phyloP scores from a whole-genome alignment of 108 stramenopile species.

The Cyclotella distinguenda region DNA sequence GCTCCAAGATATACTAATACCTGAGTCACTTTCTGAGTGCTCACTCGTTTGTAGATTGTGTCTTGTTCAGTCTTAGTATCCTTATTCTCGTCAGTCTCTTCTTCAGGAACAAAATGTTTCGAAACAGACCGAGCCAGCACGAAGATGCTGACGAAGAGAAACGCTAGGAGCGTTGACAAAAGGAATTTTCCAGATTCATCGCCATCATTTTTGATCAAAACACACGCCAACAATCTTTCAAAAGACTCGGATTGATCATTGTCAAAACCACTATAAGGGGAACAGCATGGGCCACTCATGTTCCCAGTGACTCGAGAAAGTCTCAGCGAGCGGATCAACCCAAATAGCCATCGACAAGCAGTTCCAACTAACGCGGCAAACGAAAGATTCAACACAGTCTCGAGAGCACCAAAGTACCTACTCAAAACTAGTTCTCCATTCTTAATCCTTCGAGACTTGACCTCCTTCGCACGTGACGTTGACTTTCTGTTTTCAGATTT shows the following conservation, averaged over 20 bases:
- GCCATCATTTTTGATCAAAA: conserved; percentile 39
- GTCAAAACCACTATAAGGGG: conserved; percentile 23
- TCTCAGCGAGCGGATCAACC: conserved; percentile 24
- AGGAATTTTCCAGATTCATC: conserved; percentile 30
- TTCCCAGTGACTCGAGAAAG: conserved; percentile 19
- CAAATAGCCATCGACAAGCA: conserved; percentile 33
- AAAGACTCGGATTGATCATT: conserved; percentile 25
- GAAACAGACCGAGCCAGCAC: conserved; percentile 23
- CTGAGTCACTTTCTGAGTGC: conserved; percentile 16
- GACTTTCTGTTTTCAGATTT: no score
- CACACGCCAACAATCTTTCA: conserved; percentile 38
- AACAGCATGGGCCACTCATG: conserved; percentile 30
- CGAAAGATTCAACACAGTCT: conserved; percentile 27
- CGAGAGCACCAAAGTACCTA: conserved; percentile 14
- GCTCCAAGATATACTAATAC: conserved; percentile 19
- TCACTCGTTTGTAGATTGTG: conserved; percentile 9
- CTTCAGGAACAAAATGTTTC: not conserved
- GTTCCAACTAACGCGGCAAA: conserved; percentile 17
- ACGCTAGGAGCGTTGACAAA: conserved; percentile 7
- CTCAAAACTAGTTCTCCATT: conserved; percentile 22
- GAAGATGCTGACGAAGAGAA: conserved; percentile 5
- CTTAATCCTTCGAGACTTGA: conserved; percentile 23
- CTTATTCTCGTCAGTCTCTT: not conserved
- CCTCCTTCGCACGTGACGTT: conserved; percentile 18
- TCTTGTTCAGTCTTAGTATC: not conserved